phyloP scores from a whole-genome alignment of 2,329 filamentous ascomycete genomes.

The Alternaria triticina region DNA sequence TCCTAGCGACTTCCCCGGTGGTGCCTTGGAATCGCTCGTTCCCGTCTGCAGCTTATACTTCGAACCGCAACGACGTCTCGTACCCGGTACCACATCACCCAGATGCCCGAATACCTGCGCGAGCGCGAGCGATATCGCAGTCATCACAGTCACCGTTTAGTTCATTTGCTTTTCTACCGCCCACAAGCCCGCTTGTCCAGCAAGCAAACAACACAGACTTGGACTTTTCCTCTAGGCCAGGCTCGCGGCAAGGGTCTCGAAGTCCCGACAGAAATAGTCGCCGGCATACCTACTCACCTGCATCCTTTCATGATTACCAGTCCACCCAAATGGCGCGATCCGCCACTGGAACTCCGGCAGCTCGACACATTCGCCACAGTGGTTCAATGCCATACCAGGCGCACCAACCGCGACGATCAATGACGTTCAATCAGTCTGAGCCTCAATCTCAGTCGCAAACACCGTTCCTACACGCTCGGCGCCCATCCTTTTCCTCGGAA shows the following conservation, averaged over 20 bases:
- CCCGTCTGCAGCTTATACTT: slow-evolving; percentile 45
- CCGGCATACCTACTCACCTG: slow-evolving; percentile 75
- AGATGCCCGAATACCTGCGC: slow-evolving; percentile 44
- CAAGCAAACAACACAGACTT: slow-evolving; percentile 84
- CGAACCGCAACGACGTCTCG: slow-evolving; percentile 17
- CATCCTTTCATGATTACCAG: slow-evolving; percentile 60
- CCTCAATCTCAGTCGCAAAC: slow-evolving; percentile 52
- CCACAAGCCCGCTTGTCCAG: slow-evolving; percentile 90
- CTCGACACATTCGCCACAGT: slow-evolving; percentile 61
- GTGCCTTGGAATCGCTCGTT: slow-evolving; percentile 63
- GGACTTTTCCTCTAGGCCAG: slow-evolving; percentile 62
- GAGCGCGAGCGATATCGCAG: slow-evolving; percentile 53
- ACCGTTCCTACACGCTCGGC: slow-evolving; percentile 59
- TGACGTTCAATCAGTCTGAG: slow-evolving; percentile 61
- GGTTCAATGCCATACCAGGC: slow-evolving; percentile 72
- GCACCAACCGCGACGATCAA: slow-evolving; percentile 77
- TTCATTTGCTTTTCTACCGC: slow-evolving; percentile 83
- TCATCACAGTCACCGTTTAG: slow-evolving; percentile 76
- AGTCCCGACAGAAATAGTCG: slow-evolving; percentile 61
- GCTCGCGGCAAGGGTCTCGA: slow-evolving; percentile 44
- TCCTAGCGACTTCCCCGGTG: slow-evolving; percentile 59
- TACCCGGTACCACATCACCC: slow-evolving; percentile 22
- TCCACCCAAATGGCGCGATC: slow-evolving; percentile 48
- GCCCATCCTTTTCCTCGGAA: slow-evolving; percentile 77
- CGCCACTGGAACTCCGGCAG: slow-evolving; percentile 38